Conservation (phyloP, 305 asterid genomes). For the Solanum hybrid region DNA sequence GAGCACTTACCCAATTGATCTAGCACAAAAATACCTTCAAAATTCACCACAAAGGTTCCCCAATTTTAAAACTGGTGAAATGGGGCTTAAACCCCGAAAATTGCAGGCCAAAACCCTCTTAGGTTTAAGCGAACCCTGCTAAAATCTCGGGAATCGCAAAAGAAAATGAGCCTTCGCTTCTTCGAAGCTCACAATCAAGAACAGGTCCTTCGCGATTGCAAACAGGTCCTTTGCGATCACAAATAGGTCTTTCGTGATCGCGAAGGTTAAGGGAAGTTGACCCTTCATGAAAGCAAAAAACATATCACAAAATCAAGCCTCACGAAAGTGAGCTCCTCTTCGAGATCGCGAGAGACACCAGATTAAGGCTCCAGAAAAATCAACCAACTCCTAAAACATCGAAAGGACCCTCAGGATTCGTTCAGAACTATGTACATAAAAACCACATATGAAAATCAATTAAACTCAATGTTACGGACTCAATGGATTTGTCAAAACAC, state of each 20-base stretch:
- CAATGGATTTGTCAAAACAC: background rate
- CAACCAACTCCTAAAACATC: background rate
- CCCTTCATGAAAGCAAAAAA: background rate
- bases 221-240: too few relatives aligned
- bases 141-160: background rate
- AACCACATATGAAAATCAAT: background rate
- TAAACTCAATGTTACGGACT: background rate
- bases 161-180: background rate
- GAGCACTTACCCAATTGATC: background rate
- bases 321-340: background rate
- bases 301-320: background rate
- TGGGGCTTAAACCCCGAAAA: background rate
- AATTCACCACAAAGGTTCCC: background rate
- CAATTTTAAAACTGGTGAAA: background rate
- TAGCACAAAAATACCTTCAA: background rate
- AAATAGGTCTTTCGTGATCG: background rate
- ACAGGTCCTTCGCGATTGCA: background rate
- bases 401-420: background rate
- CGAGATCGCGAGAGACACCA: background rate
- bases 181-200: background rate
- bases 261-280: background rate
- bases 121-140: background rate
- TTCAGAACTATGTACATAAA: background rate
- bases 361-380: background rate
- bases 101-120: background rate